Evolutionary conservation across 768 basidiomycete genomes (phyloP), one percentile per base, ranked within the genome.

Genomic region (Psilocybe subaeruginosa): DNA sequence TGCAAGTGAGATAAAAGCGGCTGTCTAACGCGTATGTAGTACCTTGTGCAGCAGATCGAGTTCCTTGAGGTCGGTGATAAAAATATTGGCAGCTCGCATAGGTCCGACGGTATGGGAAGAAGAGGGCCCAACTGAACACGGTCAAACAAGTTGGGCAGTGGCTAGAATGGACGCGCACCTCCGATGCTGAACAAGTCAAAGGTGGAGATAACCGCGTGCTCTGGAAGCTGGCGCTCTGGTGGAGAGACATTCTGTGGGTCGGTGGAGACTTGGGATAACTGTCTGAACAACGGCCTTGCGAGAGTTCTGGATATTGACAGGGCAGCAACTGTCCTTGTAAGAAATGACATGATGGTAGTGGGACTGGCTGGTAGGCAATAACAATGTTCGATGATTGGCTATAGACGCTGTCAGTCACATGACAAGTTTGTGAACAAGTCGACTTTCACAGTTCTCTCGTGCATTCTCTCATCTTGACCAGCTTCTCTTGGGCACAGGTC

Each of bases 161-260:
- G 39, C 23, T 23, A 23, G 23, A 23, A 23, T 23, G 23, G 9
- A 50, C 9, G 49, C 19, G 49, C 53, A 90, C 91, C 92, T 61
- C 95, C 95, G 63, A 96, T 91, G 68, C 89, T 92, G 78, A 97
- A 96, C 55, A 97, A 79, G 73, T 97, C 95, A 70, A 96, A 97
- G 0, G 95, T 88, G 1, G 92, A 94, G 56, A 97, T 95, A 64
- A 96, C 95, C 4, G 95, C 95, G 79, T 95, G 93, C 55, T 93
- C 88, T 12, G 85, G 81, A 29, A 78, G 74, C 43, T 74, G 74
- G 27, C 68, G 72, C 47, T 65, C 64, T 23, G 23, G 23, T 23
- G 23, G 23, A 23, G 23, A n/a, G 35, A 33, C 3, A 31, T 30
- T 14, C 11, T 14, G 12, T 23, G 6, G 33, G 7, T 6, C 6